Percentiles rank a stretch among this genome's conserved stretches.
phyloP scores from a whole-genome alignment of 2,329 filamentous ascomycete genomes.

The Amylocarpus encephaloides region DNA sequence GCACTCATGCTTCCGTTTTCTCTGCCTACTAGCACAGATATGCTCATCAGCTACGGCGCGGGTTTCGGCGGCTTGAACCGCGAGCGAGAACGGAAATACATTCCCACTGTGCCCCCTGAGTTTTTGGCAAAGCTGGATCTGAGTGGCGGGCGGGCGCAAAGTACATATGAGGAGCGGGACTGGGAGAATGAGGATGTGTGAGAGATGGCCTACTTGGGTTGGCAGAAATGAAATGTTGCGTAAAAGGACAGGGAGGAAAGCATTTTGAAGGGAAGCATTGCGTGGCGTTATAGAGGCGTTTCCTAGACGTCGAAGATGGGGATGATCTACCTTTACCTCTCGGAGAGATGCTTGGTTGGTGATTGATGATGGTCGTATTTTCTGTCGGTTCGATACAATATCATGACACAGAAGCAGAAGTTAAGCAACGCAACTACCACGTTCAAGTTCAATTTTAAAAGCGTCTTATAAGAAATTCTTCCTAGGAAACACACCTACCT shows the following conservation, averaged over 20 bases:
- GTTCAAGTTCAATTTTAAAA: too few relatives aligned
- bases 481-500: too few relatives aligned
- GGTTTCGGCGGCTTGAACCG: slow-evolving; percentile 90
- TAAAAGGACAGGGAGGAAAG: slow-evolving; percentile 1
- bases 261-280: slow-evolving; percentile 9
- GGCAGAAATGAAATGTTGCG: not conserved
- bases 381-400: not conserved
- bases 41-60: slow-evolving; percentile 91
- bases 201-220: slow-evolving; percentile 1
- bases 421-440: too few relatives aligned
- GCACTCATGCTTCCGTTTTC: slow-evolving; percentile 90
- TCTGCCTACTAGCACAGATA: slow-evolving; percentile 93
- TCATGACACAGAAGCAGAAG: too few relatives aligned
- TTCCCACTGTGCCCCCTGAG: slow-evolving; percentile 88
- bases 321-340: not conserved
- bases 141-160: slow-evolving; percentile 41
- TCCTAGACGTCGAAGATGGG: not conserved
- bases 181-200: slow-evolving; percentile 57
- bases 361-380: not conserved
- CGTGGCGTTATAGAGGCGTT: slow-evolving; percentile 9
- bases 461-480: too few relatives aligned
- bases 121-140: slow-evolving; percentile 80
- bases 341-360: not conserved
- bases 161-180: slow-evolving; percentile 57
- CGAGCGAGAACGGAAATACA: slow-evolving; percentile 90